A percentile compares a stretch with the other conserved stretches of the same genome.
phyloP scores from a whole-genome alignment of 352 stramenopile genomes.

The Globisporangium parvum region DNA sequence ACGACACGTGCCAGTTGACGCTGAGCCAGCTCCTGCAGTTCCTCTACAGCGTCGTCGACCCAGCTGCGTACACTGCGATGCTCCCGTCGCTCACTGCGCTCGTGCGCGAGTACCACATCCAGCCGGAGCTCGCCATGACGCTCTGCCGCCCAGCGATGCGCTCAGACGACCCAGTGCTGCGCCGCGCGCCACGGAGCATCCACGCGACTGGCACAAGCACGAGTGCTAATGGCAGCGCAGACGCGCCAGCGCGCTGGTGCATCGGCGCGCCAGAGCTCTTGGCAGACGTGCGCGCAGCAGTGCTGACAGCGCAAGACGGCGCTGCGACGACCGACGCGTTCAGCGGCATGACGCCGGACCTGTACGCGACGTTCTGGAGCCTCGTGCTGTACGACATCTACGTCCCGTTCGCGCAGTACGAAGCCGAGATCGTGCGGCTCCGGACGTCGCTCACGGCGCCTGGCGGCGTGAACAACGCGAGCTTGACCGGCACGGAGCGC shows the following conservation, averaged over 20 bases:
- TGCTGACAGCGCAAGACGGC: slow-evolving; percentile 8
- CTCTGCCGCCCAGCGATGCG: slow-evolving; percentile 75
- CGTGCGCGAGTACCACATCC: slow-evolving; percentile 69
- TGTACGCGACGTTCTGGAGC: slow-evolving; percentile 85
- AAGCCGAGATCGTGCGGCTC: slow-evolving; percentile 71
- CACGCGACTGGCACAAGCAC: slow-evolving; percentile 26
- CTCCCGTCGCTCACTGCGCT: slow-evolving; percentile 57
- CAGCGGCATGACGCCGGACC: slow-evolving; percentile 59
- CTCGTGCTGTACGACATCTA: slow-evolving; percentile 86
- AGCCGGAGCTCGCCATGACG: slow-evolving; percentile 70
- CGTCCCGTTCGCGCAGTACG: slow-evolving; percentile 81
- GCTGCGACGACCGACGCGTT: slow-evolving; percentile 34
- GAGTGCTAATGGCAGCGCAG: slow-evolving; percentile 20
- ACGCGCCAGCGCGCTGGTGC: slow-evolving; percentile 36
- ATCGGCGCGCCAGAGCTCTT: slow-evolving; percentile 61
- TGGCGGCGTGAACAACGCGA: slow-evolving; percentile 5
- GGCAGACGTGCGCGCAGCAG: slow-evolving; percentile 44
- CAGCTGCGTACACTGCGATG: slow-evolving; percentile 63
- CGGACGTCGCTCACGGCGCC: slow-evolving; percentile 45
- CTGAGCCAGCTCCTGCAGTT: slow-evolving; percentile 86
- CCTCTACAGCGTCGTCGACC: slow-evolving; percentile 66
- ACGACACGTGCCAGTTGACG: slow-evolving; percentile 83
- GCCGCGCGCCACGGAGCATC: slow-evolving; percentile 53
- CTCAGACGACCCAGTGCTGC: slow-evolving; percentile 62
- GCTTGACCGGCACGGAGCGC: slow-evolving; percentile 42